Base-by-base conservation (phyloP, 176 grass and related monocot species). In the Elaeis guineensis region DNA sequence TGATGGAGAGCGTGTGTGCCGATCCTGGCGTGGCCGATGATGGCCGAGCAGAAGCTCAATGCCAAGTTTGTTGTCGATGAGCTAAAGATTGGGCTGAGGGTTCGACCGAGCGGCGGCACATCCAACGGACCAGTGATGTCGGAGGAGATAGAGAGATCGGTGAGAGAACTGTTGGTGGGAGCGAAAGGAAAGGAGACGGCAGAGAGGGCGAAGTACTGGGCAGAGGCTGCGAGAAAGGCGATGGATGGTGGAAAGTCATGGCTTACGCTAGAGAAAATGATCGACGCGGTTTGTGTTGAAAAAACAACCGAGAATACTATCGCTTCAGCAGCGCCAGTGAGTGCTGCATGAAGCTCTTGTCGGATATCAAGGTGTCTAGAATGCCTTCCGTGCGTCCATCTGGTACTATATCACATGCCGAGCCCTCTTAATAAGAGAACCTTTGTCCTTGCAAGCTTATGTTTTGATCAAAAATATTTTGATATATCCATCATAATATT, bases 21-120 rank as follows among this genome's bases (percentile, higher is more conserved):
- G 0, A 30, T 87, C 24, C 69, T 79, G 0, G 70, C 79, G 5
- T 92, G 89, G 89, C 89, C 89, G 1, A 84, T 84, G 83, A 70
- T 80, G 2, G 72, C 76, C 0, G 80, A 92, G 1, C 89, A 92
- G 39, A 67, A 65, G 2, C 29, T 75, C 16, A 87, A 92, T 18
- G 80, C 80, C 0, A 89, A 89, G 56, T 72, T 76, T 4, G 49
- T 73, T 0, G 70, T 82, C 2, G 89, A 89, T 0, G 70, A 69
- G 21, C 17, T 82, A 0, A 17, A 17, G 9, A 75, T 87, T 1
- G 81, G 81, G 0, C 21, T 85, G 1, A 74, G 83, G 12, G 26
- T 92, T 54, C 62, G 52, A 0, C 25, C 80, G 0, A 65, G 21
- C 21, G 83, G 83, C 4, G 35, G 61, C 6, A 82, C 82, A 0